Evolutionary conservation across 106 monocot genomes (phyloP).

Genomic region (Phalaenopsis equestris): DNA sequence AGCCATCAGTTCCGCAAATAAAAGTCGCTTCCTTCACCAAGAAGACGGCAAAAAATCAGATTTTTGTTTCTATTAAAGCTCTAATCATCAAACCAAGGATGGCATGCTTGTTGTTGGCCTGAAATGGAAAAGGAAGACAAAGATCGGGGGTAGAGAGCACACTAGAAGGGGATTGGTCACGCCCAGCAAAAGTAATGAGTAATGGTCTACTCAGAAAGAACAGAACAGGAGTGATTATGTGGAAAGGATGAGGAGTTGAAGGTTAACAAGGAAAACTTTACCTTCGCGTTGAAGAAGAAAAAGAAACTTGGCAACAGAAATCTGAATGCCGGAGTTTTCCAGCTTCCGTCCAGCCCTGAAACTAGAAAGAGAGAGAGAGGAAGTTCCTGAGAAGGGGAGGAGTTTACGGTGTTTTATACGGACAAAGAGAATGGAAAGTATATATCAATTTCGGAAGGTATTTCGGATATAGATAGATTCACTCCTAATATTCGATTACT

Average conservation of each 20-base stretch:
- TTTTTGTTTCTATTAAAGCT: background rate
- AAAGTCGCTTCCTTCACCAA: background rate
- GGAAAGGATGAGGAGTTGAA: background rate
- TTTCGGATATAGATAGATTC: slow-evolving; percentile 2
- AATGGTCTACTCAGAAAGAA: background rate
- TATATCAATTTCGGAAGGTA: background rate
- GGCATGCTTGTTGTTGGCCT: background rate
- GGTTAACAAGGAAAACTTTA: background rate
- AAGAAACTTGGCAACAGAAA: no score
- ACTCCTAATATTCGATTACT: background rate
- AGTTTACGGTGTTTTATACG: slow-evolving; percentile 2
- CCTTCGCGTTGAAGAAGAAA: background rate
- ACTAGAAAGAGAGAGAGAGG: background rate
- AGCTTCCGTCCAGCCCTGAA: no score
- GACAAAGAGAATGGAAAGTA: background rate
- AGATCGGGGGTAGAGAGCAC: background rate
- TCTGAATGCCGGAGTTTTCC: no score
- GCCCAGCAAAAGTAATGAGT: background rate
- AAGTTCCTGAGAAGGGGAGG: background rate
- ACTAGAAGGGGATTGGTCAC: background rate
- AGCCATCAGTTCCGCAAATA: background rate
- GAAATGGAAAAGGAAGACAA: background rate
- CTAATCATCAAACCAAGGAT: background rate
- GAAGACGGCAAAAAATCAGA: background rate
- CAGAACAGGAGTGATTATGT: background rate